Evolutionary conservation across 768 basidiomycete species (phyloP).

Genomic region (Fistulinella prunicolor): DNA sequence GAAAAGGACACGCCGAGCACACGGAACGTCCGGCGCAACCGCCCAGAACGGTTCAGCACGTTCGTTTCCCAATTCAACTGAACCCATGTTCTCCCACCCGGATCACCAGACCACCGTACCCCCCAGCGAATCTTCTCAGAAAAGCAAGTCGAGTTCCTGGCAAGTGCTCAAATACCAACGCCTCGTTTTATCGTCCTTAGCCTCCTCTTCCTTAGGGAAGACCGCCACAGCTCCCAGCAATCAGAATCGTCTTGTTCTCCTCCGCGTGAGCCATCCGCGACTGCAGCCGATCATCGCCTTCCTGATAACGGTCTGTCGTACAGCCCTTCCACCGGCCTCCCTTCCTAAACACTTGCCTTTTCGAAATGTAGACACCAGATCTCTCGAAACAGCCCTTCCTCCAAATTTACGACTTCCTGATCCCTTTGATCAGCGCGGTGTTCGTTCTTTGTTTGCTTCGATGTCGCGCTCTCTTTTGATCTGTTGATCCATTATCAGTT

Average conservation of each 20-base stretch:
- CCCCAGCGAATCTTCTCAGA: slow-evolving; percentile 26
- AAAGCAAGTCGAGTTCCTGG: slow-evolving; percentile 26
- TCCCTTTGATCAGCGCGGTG: slow-evolving; percentile 35
- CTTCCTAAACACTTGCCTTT: slow-evolving; percentile 30
- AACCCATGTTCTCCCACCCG: slow-evolving; percentile 29
- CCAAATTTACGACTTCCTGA: slow-evolving; percentile 34
- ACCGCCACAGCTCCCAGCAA: slow-evolving; percentile 22
- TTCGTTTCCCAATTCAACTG: slow-evolving; percentile 21
- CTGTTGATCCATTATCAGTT: slow-evolving; percentile 40
- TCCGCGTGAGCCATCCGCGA: slow-evolving; percentile 23
- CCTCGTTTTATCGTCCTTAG: slow-evolving; percentile 17
- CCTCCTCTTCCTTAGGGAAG: slow-evolving; percentile 27
- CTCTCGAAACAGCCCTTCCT: slow-evolving; percentile 31
- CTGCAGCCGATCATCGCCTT: slow-evolving; percentile 33
- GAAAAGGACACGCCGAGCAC: slow-evolving; percentile 11
- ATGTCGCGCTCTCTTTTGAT: slow-evolving; percentile 37
- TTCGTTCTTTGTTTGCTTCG: slow-evolving; percentile 34
- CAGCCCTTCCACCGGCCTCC: slow-evolving; percentile 19
- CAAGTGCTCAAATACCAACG: slow-evolving; percentile 22
- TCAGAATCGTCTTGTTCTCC: slow-evolving; percentile 20
- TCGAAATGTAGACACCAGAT: slow-evolving; percentile 31
- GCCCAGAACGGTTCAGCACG: slow-evolving; percentile 9
- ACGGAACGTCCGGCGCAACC: slow-evolving; percentile 14
- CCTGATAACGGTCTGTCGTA: slow-evolving; percentile 31
- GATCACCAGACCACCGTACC: slow-evolving; percentile 30